Percentiles rank a stretch among this genome's conserved stretches.
Evolutionary conservation across 1,284 basidiomycete genomes (phyloP).

Genomic region (Trametes polyzona): DNA sequence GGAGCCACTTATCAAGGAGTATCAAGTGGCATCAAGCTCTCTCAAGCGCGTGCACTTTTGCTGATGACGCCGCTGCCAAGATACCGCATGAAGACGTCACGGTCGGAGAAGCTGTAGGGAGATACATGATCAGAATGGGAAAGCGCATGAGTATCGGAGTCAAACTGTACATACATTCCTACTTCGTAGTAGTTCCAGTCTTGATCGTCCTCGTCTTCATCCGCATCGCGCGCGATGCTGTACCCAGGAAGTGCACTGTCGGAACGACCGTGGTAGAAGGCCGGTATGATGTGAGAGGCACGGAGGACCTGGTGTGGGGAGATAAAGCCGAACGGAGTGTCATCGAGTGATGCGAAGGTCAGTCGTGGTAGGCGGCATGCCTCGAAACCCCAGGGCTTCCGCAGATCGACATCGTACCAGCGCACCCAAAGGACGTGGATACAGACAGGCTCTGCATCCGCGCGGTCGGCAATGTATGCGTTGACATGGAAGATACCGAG

Average conservation of each 20-base stretch:
- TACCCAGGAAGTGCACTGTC: neutral
- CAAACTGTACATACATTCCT: neutral
- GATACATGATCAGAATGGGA: too few species aligned
- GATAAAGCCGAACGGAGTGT: conserved; percentile 3
- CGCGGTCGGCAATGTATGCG: conserved; percentile 17
- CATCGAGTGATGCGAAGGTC: neutral
- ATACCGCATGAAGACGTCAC: too few species aligned
- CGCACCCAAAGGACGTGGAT: conserved; percentile 41
- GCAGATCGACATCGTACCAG: conserved; percentile 15
- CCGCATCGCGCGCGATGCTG: neutral
- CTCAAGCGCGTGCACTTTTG: too few species aligned
- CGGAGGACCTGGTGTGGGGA: conserved; percentile 7
- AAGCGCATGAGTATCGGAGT: too few species aligned
- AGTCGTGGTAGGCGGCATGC: neutral
- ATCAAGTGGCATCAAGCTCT: too few species aligned
- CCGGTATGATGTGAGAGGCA: conserved; percentile 3
- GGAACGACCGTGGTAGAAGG: neutral
- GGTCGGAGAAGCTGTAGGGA: too few species aligned
- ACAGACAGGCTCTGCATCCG: neutral
- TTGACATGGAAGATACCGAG: conserved; percentile 30
- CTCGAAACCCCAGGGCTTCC: neutral
- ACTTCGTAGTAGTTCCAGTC: neutral
- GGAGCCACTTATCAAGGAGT: too few species aligned
- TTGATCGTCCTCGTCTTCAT: neutral
- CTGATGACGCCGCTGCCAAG: too few species aligned